Evolutionary conservation across 768 basidiomycete genomes (phyloP).

Genomic region (Kwoniella sp.): DNA sequence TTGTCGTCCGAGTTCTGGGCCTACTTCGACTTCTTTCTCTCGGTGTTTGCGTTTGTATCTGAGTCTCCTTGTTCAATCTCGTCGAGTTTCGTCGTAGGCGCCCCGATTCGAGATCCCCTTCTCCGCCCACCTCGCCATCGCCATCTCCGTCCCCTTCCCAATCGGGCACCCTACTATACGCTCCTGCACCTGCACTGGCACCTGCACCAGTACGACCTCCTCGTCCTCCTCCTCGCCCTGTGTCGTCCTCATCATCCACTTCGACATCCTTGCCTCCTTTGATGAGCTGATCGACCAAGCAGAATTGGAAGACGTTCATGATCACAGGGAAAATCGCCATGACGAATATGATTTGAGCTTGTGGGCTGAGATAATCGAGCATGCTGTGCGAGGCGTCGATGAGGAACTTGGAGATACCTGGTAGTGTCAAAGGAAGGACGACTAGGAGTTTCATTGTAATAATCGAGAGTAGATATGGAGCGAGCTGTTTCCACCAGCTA

Average conservation of each 20-base stretch:
- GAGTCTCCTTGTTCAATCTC: neutral
- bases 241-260: conserved; percentile 11
- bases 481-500: conserved; percentile 58
- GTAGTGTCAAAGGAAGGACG: conserved; percentile 64
- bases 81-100: neutral
- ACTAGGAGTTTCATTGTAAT: conserved; percentile 89
- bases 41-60: neutral
- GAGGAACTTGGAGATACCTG: conserved; percentile 67
- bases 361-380: conserved; percentile 66
- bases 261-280: conserved; percentile 40
- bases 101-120: conserved; percentile 4
- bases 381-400: conserved; percentile 82
- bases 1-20: too few species aligned
- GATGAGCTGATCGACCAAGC: conserved; percentile 72
- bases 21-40: conserved; percentile 9
- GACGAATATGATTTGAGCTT: conserved; percentile 58
- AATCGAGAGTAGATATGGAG: conserved; percentile 78
- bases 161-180: conserved; percentile 4
- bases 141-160: conserved; percentile 5
- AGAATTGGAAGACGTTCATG: conserved; percentile 70
- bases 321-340: conserved; percentile 82
- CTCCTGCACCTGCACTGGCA: neutral
- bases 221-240: neutral
- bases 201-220: neutral
- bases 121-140: neutral